phyloP scores from a whole-genome alignment of 306 rosid species.

The Ochetophila trinervis region DNA sequence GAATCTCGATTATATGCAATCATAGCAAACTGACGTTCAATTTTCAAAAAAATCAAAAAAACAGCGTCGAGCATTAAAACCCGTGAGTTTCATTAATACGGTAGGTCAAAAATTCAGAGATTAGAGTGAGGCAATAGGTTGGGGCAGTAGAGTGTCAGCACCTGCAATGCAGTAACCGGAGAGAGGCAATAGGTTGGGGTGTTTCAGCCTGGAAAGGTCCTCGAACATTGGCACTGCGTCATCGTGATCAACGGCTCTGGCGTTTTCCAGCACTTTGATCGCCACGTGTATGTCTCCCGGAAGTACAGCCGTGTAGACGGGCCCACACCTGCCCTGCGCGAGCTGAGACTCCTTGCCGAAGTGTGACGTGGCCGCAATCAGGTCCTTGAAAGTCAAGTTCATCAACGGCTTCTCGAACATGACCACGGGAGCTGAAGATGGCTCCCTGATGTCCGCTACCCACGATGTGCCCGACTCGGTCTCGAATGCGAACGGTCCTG shows the following conservation, averaged over 20 bases:
- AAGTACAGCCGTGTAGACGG: conserved; percentile 77
- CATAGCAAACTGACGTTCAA: conserved; percentile 18
- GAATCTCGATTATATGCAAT: conserved; percentile 24
- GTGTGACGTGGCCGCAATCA: conserved; percentile 91
- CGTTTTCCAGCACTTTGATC: conserved; percentile 78
- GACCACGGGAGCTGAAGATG: conserved; percentile 78
- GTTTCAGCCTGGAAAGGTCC: conserved; percentile 58
- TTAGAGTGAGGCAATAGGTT: conserved; percentile 50
- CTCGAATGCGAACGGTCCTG: conserved; percentile 87
- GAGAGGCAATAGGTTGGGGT: conserved; percentile 79
- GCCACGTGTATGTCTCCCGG: conserved; percentile 95
- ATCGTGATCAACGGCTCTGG: conserved; percentile 47
- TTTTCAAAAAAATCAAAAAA: too few species aligned
- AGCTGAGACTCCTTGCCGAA: conserved; percentile 92
- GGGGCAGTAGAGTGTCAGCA: too few species aligned
- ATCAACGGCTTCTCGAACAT: conserved; percentile 96
- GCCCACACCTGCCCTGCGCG: conserved; percentile 89
- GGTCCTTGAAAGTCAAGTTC: conserved; percentile 69
- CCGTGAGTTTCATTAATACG: conserved; percentile 43
- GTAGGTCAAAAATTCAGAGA: conserved; percentile 13
- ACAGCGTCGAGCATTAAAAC: conserved; percentile 22
- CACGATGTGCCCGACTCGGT: conserved; percentile 88
- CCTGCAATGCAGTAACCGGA: conserved; percentile 98
- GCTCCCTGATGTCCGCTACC: conserved; percentile 84
- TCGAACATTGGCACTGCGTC: conserved; percentile 62